Evolutionary conservation across 2,329 filamentous ascomycete genomes (phyloP), one percentile per base, ranked within the genome.

Genomic region (Boeremia exigua): DNA sequence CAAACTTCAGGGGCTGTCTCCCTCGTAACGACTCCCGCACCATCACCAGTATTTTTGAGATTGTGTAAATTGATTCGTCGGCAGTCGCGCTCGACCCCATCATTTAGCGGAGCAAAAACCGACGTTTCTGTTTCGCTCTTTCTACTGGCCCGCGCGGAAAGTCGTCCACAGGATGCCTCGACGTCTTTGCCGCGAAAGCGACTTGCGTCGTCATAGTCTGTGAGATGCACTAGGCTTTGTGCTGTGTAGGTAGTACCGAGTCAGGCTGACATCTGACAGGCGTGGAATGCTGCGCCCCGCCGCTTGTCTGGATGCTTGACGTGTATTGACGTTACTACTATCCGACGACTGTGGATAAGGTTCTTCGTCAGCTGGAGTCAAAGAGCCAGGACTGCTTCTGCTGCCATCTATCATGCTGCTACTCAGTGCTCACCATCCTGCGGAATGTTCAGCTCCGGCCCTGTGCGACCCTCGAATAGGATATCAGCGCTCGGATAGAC

Each of bases 231-330:
- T 34, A 25, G 44, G 27, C 30, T 44, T 37, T 37, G 34, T 37
- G 34, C 40, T 52, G 54, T 34, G 29, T 33, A 30, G 39, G 29
- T 33, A 30, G 39, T 11, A 42, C 51, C 33, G 58, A 67, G 61
- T 63, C 61, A 60, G 37, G 46, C 46, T 65, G 62, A 65, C 63
- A 62, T 54, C 25, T 68, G 65, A 66, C 63, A 66, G 60, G 48
- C 32, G 48, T 39, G 49, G 48, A 46, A 48, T 49, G 38, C 44
- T 42, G 34, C 28, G 32, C 32, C 25, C 9, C 27, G 32, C 38
- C 39, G 23, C 15, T n/a, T 45, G 30, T 37, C n/a, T 36, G 53
- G 40, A 34, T 10, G 29, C 25, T 12, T 46, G 27, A 54, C 32
- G 25, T 34, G 39, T 43, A 30, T 46, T 32, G 36, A 25, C 30